phyloP scores from a whole-genome alignment of 352 stramenopile species.

The Achlya hypogyna region DNA sequence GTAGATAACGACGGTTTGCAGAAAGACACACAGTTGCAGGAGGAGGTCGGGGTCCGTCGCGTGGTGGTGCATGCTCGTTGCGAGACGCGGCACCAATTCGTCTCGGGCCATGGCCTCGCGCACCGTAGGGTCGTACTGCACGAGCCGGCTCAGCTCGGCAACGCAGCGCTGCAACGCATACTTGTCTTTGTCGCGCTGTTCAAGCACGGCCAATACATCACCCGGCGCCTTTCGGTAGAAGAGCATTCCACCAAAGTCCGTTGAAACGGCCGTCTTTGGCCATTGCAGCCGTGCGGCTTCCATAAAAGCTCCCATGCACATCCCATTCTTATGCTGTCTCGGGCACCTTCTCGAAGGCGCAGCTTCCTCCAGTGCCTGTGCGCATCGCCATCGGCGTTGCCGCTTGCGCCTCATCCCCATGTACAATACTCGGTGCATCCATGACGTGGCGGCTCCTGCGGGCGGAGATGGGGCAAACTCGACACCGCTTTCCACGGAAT shows the following conservation, averaged over 20 bases:
- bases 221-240: constrained; percentile 42
- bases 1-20: constrained; percentile 37
- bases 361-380: too few relatives aligned
- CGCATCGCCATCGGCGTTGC: too few relatives aligned
- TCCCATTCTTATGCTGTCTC: too few relatives aligned
- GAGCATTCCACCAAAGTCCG: constrained; percentile 31
- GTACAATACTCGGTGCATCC: too few relatives aligned
- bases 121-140: constrained; percentile 27
- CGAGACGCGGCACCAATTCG: constrained; percentile 28
- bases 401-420: too few relatives aligned
- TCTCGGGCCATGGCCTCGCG: constrained; percentile 31
- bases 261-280: neutral
- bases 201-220: constrained; percentile 30
- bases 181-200: constrained; percentile 25
- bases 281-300: too few relatives aligned
- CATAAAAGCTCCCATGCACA: too few relatives aligned
- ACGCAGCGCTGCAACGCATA: constrained; percentile 46
- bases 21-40: constrained; percentile 33
- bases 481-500: neutral
- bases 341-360: too few relatives aligned
- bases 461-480: neutral
- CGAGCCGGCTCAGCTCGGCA: constrained; percentile 39
- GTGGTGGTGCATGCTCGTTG: constrained; percentile 25
- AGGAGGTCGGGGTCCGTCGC: constrained; percentile 32
- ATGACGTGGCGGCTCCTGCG: too few relatives aligned